phyloP scores from a whole-genome alignment of 2,329 filamentous ascomycete genomes.

The Sporothrix sp. region DNA sequence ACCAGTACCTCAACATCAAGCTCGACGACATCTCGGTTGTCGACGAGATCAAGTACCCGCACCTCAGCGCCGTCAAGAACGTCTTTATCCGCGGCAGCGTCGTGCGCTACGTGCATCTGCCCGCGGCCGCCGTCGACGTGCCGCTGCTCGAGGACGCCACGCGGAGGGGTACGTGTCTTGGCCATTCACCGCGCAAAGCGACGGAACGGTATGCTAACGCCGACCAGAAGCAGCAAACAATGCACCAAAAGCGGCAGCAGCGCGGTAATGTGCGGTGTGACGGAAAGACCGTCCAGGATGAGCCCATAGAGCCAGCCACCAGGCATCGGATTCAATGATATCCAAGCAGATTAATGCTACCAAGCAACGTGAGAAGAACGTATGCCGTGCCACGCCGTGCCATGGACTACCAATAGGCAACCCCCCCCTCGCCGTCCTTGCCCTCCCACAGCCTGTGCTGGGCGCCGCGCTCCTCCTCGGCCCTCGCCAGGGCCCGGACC shows the following conservation, averaged over 20 bases:
- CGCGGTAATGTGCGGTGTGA: slow-evolving; percentile 6
- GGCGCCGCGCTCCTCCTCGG: slow-evolving; percentile 22
- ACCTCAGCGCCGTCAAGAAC: slow-evolving; percentile 83
- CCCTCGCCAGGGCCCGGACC: slow-evolving; percentile 32
- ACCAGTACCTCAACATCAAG: slow-evolving; percentile 99
- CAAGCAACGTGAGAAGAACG: too few relatives aligned
- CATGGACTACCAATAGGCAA: slow-evolving; percentile 30
- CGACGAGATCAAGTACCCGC: slow-evolving; percentile 89
- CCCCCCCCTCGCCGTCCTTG: slow-evolving; percentile 31
- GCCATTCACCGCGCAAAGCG: neutral
- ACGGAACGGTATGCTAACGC: neutral
- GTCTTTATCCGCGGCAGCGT: slow-evolving; percentile 93
- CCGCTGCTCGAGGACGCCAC: slow-evolving; percentile 85
- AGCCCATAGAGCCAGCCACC: too few relatives aligned
- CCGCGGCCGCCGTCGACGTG: slow-evolving; percentile 72
- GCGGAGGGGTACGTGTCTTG: slow-evolving; percentile 54
- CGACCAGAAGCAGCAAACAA: slow-evolving; percentile 46
- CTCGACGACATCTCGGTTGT: slow-evolving; percentile 89
- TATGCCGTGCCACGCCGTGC: neutral
- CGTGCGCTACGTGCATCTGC: slow-evolving; percentile 84
- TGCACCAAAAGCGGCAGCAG: slow-evolving; percentile 38
- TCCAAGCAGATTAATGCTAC: too few relatives aligned
- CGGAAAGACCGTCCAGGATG: neutral
- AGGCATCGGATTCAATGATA: too few relatives aligned
- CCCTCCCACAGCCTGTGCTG: slow-evolving; percentile 34